Base-by-base conservation (phyloP, 768 basidiomycete species). In the Vararia minispora region DNA sequence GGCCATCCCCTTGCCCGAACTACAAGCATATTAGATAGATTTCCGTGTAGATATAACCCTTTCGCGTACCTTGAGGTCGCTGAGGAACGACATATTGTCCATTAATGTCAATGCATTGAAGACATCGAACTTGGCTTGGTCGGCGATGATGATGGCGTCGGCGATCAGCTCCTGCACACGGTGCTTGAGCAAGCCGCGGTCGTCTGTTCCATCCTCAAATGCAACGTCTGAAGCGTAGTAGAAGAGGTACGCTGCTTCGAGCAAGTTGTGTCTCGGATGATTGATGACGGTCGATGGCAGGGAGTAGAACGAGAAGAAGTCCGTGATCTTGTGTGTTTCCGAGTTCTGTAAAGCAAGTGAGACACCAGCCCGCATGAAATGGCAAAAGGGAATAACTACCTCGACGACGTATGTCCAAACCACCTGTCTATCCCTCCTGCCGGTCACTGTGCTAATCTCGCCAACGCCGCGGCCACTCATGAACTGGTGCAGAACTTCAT, bases 321-420 rank as follows among this genome's bases (percentile, higher is more conserved):
- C 95, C 2, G 94, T 97, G 50, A 99, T 80, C 44, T 71, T 70
- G 42, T 82, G 75, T 3, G 83, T 82, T 41, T 72, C 60, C 2
- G 86, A 83, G 58, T 97, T 73, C 92, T 98, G 45, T 17, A 27
- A n/a, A n/a, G 17, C 24, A 22, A 41, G 22, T 32, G 20, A 17
- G n/a, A 36, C 25, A 37, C 37, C 28, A 45, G 33, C 21, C n/a
- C 18, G 3, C 20, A 25, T 26, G 20, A 31, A 17, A 29, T 28
- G 12, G 18, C 13, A 28, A 39, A 24, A 25, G 33, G 35, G 32
- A 28, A 34, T 12, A 50, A 65, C 37, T 41, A 82, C 94, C 75
- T 98, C 92, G 32, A 95, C 85, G 23, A 99, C 92, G 52, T 94
- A 98, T 3, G 84, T 68, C 92, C 92, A 99, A 2, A 85, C 80